Evolutionary conservation across 2,329 filamentous ascomycete genomes (phyloP).

Genomic region (Colletotrichum sidae): DNA sequence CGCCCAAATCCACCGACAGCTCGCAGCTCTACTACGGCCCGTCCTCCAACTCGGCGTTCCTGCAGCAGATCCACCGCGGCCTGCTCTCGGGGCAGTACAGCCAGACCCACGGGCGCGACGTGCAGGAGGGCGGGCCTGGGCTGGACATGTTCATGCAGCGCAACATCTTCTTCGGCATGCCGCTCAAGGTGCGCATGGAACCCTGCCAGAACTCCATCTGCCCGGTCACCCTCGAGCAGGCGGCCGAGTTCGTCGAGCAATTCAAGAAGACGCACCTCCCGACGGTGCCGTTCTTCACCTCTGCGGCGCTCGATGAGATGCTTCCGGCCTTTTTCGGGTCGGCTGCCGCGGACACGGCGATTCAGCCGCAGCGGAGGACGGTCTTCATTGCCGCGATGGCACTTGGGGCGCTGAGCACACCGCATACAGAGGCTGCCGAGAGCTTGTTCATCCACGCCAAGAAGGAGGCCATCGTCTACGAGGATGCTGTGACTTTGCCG

Average conservation of each 20-base stretch:
- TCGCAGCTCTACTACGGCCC: conserved; percentile 45
- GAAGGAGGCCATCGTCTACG: conserved; percentile 41
- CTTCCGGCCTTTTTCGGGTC: conserved; percentile 37
- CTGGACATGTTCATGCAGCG: conserved; percentile 46
- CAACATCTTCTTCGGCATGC: conserved; percentile 46
- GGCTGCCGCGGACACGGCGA: conserved; percentile 11
- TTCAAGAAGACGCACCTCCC: conserved; percentile 39
- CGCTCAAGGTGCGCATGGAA: conserved; percentile 38
- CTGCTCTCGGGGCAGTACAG: conserved; percentile 40
- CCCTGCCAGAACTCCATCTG: conserved; percentile 20
- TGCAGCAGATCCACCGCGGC: conserved; percentile 45
- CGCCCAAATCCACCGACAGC: conserved; percentile 40
- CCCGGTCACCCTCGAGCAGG: conserved; percentile 36
- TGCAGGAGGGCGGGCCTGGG: conserved; percentile 42
- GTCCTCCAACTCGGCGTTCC: conserved; percentile 45
- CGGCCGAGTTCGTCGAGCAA: conserved; percentile 36
- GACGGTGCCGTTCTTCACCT: conserved; percentile 39
- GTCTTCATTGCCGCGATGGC: conserved; percentile 42
- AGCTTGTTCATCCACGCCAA: conserved; percentile 42
- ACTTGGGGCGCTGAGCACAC: conserved; percentile 42
- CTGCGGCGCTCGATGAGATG: conserved; percentile 40
- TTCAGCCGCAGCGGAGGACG: conserved; percentile 41
- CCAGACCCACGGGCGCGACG: conserved; percentile 33
- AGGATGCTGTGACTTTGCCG: conserved; percentile 46
- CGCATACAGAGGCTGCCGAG: conserved; percentile 42